Percentiles rank a stretch among this genome's conserved stretches.
Conservation (phyloP, 805 yeast species). For the Lipomyces mesembrius region DNA sequence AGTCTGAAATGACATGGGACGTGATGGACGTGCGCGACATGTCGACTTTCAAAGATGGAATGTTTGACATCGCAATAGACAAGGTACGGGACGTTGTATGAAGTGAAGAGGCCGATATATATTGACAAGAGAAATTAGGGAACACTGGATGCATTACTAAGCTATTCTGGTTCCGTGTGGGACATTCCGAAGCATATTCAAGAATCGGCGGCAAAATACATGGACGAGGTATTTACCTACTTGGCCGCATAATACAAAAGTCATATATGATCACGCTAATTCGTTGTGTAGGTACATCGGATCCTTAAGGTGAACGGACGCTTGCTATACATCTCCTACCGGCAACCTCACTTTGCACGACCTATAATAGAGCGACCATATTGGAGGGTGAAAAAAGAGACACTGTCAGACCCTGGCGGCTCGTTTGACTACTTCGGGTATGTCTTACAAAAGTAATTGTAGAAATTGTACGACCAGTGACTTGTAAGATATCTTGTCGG, state of each 20-base stretch:
- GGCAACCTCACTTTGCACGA: slow-evolving; percentile 42
- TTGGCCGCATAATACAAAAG: background rate
- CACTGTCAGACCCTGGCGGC: slow-evolving; percentile 33
- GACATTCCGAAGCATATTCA: slow-evolving; percentile 38
- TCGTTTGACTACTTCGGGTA: slow-evolving; percentile 39
- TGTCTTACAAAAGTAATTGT: slow-evolving; percentile 24
- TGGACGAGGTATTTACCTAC: slow-evolving; percentile 36
- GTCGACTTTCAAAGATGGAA: slow-evolving; percentile 27
- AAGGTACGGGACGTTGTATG: slow-evolving; percentile 23
- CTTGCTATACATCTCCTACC: slow-evolving; percentile 40
- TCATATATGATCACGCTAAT: background rate
- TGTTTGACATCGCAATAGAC: slow-evolving; percentile 41
- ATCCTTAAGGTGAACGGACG: slow-evolving; percentile 37
- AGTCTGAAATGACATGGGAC: slow-evolving; percentile 40
- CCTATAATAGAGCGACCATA: slow-evolving; percentile 37
- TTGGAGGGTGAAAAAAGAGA: slow-evolving; percentile 33
- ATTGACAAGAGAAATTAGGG: slow-evolving; percentile 25
- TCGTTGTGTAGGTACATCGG: slow-evolving; percentile 30
- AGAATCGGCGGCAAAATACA: slow-evolving; percentile 32
- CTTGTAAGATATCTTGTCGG: background rate
- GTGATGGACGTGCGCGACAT: slow-evolving; percentile 41
- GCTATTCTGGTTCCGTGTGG: slow-evolving; percentile 43
- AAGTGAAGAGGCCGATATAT: background rate
- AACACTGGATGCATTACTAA: slow-evolving; percentile 40
- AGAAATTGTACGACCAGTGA: background rate